Evolutionary conservation across 2,329 filamentous ascomycete species (phyloP).

Genomic region (Sphaerulina vaccinii): DNA sequence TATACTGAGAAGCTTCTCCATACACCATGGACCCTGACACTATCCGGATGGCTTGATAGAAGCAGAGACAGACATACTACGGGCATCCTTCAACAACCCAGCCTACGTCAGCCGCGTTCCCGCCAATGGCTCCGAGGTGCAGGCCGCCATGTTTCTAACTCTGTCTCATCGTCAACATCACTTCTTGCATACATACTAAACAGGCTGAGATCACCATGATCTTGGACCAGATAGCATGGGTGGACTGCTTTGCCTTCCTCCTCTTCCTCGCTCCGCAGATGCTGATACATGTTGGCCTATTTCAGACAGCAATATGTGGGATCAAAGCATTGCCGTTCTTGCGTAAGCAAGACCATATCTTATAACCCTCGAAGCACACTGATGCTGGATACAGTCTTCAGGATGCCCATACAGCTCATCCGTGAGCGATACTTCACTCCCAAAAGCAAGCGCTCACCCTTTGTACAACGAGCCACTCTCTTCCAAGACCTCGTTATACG

Average conservation of each 20-base stretch:
- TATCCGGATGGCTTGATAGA: not conserved
- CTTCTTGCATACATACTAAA: not conserved
- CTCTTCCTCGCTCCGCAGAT: slow-evolving; percentile 70
- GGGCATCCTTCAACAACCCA: not conserved
- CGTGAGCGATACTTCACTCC: slow-evolving; percentile 56
- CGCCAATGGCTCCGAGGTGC: not conserved
- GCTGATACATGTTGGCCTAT: slow-evolving; percentile 64
- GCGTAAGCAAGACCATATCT: slow-evolving; percentile 46
- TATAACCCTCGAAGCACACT: not conserved
- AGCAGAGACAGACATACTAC: no score
- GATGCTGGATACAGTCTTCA: slow-evolving; percentile 48
- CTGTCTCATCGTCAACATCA: slow-evolving; percentile 8
- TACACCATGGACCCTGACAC: not conserved
- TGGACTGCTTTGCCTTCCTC: slow-evolving; percentile 74
- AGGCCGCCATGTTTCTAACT: not conserved
- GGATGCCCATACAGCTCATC: slow-evolving; percentile 60
- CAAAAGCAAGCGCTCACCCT: slow-evolving; percentile 53
- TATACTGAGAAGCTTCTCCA: not conserved
- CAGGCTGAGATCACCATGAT: slow-evolving; percentile 56
- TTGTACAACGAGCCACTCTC: slow-evolving; percentile 65
- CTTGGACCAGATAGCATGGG: slow-evolving; percentile 68
- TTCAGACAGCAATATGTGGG: slow-evolving; percentile 58
- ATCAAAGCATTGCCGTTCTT: slow-evolving; percentile 68
- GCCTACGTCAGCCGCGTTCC: not conserved
- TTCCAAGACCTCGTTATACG: slow-evolving; percentile 78